These are phyloP conservation scores for Hemisphaericaspora subhashii DNA, from an alignment of 1,139 yeast species.

Conservation along the genomic window DNA sequence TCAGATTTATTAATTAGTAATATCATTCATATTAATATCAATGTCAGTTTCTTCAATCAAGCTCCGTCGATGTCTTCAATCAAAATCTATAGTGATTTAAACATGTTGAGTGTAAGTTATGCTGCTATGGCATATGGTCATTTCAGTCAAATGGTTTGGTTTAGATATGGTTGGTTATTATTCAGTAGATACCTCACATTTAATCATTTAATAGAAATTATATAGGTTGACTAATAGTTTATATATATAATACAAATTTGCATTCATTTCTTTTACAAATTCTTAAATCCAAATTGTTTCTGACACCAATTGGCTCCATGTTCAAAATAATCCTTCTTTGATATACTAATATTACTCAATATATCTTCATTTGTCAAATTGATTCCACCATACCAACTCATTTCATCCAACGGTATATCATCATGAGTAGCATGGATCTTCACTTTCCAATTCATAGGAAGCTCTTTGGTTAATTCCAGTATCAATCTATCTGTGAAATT, in stretches of 20 bases:
- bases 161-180: conserved; percentile 84
- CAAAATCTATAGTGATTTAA: conserved; percentile 52
- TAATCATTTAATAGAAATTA: conserved; percentile 57
- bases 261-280: conserved; percentile 18
- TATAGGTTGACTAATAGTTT: background rate
- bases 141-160: conserved; percentile 93
- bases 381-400: conserved; percentile 46
- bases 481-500: conserved; percentile 65
- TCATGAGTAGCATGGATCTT: conserved; percentile 34
- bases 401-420: conserved; percentile 25
- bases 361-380: conserved; percentile 52
- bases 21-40: conserved; percentile 37
- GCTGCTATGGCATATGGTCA: conserved; percentile 86
- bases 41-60: conserved; percentile 40
- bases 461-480: conserved; percentile 60
- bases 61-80: conserved; percentile 26
- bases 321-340: conserved; percentile 80
- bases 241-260: background rate
- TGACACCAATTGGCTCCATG: conserved; percentile 83
- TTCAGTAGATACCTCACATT: conserved; percentile 72
- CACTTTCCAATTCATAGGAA: conserved; percentile 68
- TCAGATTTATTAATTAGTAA: conserved; percentile 32
- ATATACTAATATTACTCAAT: conserved; percentile 57
- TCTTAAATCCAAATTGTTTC: conserved; percentile 68
- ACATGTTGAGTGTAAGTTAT: conserved; percentile 58